These are phyloP conservation scores for Phylloporus arenicola DNA, from an alignment of 768 basidiomycete species.

Conservation along the genomic window DNA sequence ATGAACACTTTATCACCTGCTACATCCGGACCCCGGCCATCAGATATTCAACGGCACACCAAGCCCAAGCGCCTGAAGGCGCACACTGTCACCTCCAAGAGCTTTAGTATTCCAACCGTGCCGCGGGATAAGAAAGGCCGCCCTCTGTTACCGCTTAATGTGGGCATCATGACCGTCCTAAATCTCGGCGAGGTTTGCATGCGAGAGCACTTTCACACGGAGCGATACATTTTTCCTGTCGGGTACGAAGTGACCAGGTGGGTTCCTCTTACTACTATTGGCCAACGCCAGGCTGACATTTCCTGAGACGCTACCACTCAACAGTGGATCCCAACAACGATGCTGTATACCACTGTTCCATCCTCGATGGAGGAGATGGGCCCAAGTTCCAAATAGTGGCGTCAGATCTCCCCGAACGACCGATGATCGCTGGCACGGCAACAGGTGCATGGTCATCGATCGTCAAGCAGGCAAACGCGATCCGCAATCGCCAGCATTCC, in stretches of 20 bases:
- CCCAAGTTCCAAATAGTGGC: constrained; percentile 84
- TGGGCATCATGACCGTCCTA: constrained; percentile 83
- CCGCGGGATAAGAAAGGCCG: constrained; percentile 66
- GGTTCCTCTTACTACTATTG: constrained; percentile 13
- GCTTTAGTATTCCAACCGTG: constrained; percentile 71
- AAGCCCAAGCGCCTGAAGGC: constrained; percentile 79
- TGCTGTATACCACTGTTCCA: constrained; percentile 76
- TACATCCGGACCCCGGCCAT: constrained; percentile 20
- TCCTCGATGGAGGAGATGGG: constrained; percentile 78
- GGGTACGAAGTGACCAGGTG: constrained; percentile 80
- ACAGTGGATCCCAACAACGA: constrained; percentile 62
- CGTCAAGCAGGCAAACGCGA: constrained; percentile 75
- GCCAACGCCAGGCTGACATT: constrained; percentile 1
- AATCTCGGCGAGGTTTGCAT: constrained; percentile 70
- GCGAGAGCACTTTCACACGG: constrained; percentile 83
- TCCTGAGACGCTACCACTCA: constrained; percentile 66
- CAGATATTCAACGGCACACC: constrained; percentile 36
- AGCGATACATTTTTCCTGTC: constrained; percentile 84
- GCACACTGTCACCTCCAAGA: constrained; percentile 75
- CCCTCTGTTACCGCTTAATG: constrained; percentile 72
- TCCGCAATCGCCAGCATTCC: constrained; percentile 76
- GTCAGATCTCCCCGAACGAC: constrained; percentile 61
- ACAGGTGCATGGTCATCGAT: constrained; percentile 85
- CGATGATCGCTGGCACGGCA: constrained; percentile 79
- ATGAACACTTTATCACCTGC: constrained; percentile 14